phyloP scores from a whole-genome alignment of 495 filamentous ascomycete genomes.

The Monascus purpureus region DNA sequence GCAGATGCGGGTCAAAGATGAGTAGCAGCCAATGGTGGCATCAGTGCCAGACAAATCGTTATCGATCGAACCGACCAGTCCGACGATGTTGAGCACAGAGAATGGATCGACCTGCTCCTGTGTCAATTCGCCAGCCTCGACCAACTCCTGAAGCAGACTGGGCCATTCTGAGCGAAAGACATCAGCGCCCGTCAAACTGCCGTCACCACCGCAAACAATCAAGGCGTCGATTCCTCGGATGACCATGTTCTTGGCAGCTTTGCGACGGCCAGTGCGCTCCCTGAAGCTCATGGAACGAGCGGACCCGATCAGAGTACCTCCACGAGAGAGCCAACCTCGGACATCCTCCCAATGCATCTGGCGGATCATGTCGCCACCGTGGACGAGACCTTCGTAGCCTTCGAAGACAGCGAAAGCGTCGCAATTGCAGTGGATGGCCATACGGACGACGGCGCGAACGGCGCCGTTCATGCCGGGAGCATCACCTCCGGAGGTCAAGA shows the following conservation, averaged over 20 bases:
- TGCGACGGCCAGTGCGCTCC: constrained; percentile 67
- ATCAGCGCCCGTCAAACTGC: constrained; percentile 92
- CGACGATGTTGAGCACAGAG: constrained; percentile 82
- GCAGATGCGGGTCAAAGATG: constrained; percentile 81
- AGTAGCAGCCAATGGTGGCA: constrained; percentile 95
- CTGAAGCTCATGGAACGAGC: constrained; percentile 83
- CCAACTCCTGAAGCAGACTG: constrained; percentile 67
- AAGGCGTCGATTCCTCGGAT: constrained; percentile 87
- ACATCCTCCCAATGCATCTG: constrained; percentile 91
- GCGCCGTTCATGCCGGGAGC: constrained; percentile 96
- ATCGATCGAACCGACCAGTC: constrained; percentile 93
- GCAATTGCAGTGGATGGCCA: constrained; percentile 74
- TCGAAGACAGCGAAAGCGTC: constrained; percentile 85
- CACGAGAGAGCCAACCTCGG: constrained; percentile 84
- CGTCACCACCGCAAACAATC: constrained; percentile 95
- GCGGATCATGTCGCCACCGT: constrained; percentile 74
- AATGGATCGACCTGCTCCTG: constrained; percentile 56
- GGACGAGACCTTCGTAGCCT: constrained; percentile 90
- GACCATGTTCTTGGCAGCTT: constrained; percentile 86
- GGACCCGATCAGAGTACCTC: constrained; percentile 93
- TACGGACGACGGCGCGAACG: constrained; percentile 86
- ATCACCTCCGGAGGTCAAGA: constrained; percentile 96
- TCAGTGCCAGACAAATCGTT: constrained; percentile 97
- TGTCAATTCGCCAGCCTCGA: constrained; percentile 51
- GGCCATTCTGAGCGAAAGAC: constrained; percentile 89